These are phyloP conservation scores for Musa beccarii DNA, from an alignment of 176 grass and related monocot genomes.

Conservation along the genomic window DNA sequence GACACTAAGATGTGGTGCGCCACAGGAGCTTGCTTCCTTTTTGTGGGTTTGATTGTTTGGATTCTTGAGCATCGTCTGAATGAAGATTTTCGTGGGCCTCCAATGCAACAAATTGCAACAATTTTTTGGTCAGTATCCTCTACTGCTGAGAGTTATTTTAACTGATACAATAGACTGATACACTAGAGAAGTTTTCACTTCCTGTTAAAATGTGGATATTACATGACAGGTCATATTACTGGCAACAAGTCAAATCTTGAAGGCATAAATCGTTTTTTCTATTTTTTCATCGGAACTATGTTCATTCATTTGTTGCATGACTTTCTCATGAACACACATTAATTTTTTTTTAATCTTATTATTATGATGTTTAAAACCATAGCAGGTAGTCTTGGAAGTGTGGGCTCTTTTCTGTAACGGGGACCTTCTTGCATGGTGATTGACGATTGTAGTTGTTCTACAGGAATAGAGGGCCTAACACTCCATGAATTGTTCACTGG, in stretches of 20 bases:
- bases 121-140: constrained; percentile 8
- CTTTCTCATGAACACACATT: neutral
- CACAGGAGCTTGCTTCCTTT: constrained; percentile 8
- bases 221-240: neutral
- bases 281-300: neutral
- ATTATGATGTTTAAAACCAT: too few species aligned
- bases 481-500: too few species aligned
- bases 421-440: too few species aligned
- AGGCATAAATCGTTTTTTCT: neutral
- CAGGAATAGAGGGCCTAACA: too few species aligned
- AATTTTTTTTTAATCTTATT: too few species aligned
- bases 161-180: neutral
- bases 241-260: neutral
- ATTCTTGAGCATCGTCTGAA: constrained; percentile 19
- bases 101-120: constrained; percentile 10
- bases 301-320: neutral
- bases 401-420: too few species aligned
- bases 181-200: neutral
- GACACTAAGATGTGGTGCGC: constrained; percentile 9
- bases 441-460: too few species aligned
- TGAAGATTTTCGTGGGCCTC: neutral
- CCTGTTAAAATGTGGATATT: neutral
- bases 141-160: neutral
- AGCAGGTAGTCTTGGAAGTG: too few species aligned
- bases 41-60: constrained; percentile 17